Evolutionary conservation across 2,329 filamentous ascomycete genomes (phyloP).

Genomic region (Colletotrichum sp.): DNA sequence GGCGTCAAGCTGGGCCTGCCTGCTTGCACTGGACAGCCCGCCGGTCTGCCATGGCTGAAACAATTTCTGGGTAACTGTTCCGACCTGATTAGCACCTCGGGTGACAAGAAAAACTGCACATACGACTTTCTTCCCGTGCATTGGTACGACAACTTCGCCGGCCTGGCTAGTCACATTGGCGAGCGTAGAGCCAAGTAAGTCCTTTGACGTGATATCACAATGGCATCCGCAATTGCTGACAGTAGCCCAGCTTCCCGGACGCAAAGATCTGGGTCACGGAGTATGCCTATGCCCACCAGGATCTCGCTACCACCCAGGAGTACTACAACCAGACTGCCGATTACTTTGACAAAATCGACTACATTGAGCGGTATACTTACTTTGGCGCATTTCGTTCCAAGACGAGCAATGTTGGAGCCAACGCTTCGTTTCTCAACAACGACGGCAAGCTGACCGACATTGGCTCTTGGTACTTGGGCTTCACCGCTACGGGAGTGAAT

Average conservation of each 20-base stretch:
- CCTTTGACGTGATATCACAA: background rate
- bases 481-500: constrained; percentile 47
- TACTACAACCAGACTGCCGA: constrained; percentile 72
- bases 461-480: constrained; percentile 78
- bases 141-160: constrained; percentile 74
- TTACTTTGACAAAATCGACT: constrained; percentile 69
- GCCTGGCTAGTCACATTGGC: constrained; percentile 70
- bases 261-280: constrained; percentile 79
- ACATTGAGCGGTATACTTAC: constrained; percentile 73
- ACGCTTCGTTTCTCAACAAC: constrained; percentile 72
- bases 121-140: constrained; percentile 69
- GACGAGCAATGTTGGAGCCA: constrained; percentile 76
- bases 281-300: constrained; percentile 67
- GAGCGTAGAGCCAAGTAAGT: constrained; percentile 54
- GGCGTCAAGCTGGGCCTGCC: constrained; percentile 75
- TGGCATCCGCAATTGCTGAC: background rate
- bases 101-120: constrained; percentile 56
- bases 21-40: constrained; percentile 66
- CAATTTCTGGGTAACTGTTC: constrained; percentile 57
- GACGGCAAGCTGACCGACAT: constrained; percentile 76
- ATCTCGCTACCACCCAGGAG: constrained; percentile 60
- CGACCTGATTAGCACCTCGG: constrained; percentile 54
- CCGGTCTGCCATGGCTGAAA: constrained; percentile 69
- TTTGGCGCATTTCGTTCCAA: constrained; percentile 77
- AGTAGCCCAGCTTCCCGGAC: constrained; percentile 57